Evolutionary conservation across 441 rosid genomes (phyloP).

Genomic region (Syzygium malaccense): DNA sequence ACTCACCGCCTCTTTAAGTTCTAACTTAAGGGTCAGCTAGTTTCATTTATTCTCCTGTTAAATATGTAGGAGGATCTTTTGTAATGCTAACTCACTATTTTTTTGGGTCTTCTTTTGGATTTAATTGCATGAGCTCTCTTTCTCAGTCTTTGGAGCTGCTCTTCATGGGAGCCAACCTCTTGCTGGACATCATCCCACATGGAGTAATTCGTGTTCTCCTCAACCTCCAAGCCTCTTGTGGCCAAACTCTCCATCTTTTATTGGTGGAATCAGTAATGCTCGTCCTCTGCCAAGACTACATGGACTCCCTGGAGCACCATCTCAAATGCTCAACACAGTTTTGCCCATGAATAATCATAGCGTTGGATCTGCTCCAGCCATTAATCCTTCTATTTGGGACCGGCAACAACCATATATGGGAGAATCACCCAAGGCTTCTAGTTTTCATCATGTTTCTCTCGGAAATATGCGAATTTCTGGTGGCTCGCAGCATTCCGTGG

Average conservation of each 20-base stretch:
- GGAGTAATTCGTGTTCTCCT: constrained; percentile 36
- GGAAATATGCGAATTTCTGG: constrained; percentile 40
- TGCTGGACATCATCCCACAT: constrained; percentile 32
- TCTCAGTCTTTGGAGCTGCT: constrained; percentile 41
- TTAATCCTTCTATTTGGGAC: constrained; percentile 46
- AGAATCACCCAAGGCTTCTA: constrained; percentile 37
- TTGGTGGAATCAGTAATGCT: constrained; percentile 34
- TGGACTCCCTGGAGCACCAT: constrained; percentile 38
- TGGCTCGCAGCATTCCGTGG: constrained; percentile 29
- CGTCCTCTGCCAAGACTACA: constrained; percentile 22
- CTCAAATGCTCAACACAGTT: constrained; percentile 29
- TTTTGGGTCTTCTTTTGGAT: neutral
- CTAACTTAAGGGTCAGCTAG: neutral
- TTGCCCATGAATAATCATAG: constrained; percentile 31
- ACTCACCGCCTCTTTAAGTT: neutral
- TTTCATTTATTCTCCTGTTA: neutral
- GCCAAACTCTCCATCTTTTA: constrained; percentile 47
- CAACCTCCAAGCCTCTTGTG: constrained; percentile 42
- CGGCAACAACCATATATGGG: constrained; percentile 33
- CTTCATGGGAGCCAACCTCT: constrained; percentile 27
- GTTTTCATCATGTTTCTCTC: constrained; percentile 47
- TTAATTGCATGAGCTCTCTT: neutral
- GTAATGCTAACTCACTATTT: neutral
- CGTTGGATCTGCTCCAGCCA: constrained; percentile 52
- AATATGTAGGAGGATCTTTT: neutral